These are phyloP conservation scores for Ceriops zippeliana DNA, from an alignment of 345 rosid genomes.

Conservation along the genomic window DNA sequence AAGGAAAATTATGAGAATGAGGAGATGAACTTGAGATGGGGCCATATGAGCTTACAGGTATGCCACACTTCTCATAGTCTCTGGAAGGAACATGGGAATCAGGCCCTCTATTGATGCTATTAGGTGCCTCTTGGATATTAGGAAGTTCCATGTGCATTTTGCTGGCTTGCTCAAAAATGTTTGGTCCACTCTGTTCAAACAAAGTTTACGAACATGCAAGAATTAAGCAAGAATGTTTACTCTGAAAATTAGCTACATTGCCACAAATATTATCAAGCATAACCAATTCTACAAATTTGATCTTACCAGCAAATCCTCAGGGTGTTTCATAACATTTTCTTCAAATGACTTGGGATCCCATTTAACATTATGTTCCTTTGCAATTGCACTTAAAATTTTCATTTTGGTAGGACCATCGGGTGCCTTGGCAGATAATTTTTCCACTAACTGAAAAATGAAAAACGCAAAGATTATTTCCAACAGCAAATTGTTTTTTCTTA, in stretches of 20 bases:
- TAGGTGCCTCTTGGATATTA: slow-evolving; percentile 8
- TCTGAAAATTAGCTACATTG: neutral
- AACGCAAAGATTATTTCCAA: slow-evolving; percentile 10
- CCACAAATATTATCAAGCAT: neutral
- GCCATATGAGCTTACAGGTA: slow-evolving; percentile 23
- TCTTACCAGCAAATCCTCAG: slow-evolving; percentile 56
- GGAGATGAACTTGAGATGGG: slow-evolving; percentile 35
- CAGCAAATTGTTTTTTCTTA: neutral
- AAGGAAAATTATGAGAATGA: slow-evolving; percentile 28
- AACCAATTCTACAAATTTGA: slow-evolving; percentile 2
- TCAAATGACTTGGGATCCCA: slow-evolving; percentile 71
- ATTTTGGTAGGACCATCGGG: slow-evolving; percentile 81
- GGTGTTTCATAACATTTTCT: slow-evolving; percentile 46
- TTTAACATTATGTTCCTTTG: slow-evolving; percentile 65
- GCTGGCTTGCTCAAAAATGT: slow-evolving; percentile 22
- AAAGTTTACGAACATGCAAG: slow-evolving; percentile 13
- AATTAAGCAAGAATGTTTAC: slow-evolving; percentile 8
- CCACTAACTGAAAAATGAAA: slow-evolving; percentile 55
- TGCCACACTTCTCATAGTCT: slow-evolving; percentile 33
- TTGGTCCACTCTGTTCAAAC: slow-evolving; percentile 59
- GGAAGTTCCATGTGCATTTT: slow-evolving; percentile 8
- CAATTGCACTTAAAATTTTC: slow-evolving; percentile 69
- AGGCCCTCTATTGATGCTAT: slow-evolving; percentile 18
- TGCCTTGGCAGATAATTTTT: slow-evolving; percentile 70
- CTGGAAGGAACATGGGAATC: slow-evolving; percentile 25